phyloP scores from a whole-genome alignment of 73 alveolate genomes.

The Paramecium primaurelia region DNA sequence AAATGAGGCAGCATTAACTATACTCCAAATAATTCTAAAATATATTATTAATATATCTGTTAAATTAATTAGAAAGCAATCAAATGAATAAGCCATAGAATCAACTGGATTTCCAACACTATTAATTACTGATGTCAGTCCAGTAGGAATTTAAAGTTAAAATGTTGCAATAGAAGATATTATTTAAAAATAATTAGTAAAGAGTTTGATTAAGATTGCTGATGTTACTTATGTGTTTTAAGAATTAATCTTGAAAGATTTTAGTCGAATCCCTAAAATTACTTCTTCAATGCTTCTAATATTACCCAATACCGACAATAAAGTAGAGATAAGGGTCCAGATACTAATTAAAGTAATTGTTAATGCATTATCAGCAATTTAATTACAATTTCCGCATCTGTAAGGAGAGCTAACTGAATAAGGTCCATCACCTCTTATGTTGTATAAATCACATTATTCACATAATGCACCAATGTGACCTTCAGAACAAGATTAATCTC shows the following conservation, averaged over 20 bases:
- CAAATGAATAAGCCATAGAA: constrained; percentile 29
- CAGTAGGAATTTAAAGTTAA: constrained; percentile 2
- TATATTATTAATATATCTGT: neutral
- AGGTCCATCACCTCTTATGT: neutral
- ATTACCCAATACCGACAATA: neutral
- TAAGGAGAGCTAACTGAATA: neutral
- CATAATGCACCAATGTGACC: constrained; percentile 29
- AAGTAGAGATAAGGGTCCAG: neutral
- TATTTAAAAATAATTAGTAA: constrained; percentile 22
- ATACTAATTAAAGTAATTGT: neutral
- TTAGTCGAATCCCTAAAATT: neutral
- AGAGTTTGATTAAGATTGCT: neutral
- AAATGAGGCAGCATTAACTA: neutral
- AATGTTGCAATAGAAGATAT: neutral
- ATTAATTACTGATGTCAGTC: neutral
- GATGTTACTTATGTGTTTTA: neutral
- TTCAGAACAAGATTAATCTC: neutral
- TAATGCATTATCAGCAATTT: neutral
- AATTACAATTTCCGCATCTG: neutral
- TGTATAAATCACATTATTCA: constrained; percentile 26
- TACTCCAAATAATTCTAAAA: constrained; percentile 35
- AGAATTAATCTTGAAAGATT: neutral
- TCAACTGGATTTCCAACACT: neutral
- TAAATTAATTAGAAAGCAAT: neutral
- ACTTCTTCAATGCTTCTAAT: neutral